Conservation (phyloP, 306 rosid species). For the Morella rubra region DNA sequence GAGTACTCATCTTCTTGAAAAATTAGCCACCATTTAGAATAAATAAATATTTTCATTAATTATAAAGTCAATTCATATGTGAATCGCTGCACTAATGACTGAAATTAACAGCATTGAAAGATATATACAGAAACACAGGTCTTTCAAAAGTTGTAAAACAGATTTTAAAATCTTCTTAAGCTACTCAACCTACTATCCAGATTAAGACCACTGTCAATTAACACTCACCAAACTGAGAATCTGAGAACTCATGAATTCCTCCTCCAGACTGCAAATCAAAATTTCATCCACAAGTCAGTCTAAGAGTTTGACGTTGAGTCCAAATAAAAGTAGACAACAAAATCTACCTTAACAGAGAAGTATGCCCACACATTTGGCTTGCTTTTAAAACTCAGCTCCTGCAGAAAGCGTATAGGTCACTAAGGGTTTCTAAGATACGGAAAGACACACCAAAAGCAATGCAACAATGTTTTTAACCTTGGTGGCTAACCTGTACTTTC, state of each 20-base stretch:
- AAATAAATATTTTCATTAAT: background rate
- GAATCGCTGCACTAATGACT: background rate
- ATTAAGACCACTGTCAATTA: background rate
- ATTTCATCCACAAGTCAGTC: constrained; percentile 38
- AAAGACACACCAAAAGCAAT: constrained; percentile 22
- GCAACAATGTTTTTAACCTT: constrained; percentile 9
- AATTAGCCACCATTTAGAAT: background rate
- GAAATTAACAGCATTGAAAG: background rate
- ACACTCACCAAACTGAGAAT: constrained; percentile 93
- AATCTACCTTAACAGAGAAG: constrained; percentile 93
- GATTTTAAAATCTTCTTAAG: background rate
- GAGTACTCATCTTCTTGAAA: background rate
- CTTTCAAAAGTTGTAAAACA: background rate
- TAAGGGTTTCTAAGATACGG: constrained; percentile 6
- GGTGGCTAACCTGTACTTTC: constrained; percentile 81
- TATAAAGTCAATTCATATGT: background rate
- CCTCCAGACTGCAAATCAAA: constrained; percentile 93
- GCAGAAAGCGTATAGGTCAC: constrained; percentile 34
- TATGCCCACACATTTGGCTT: constrained; percentile 99
- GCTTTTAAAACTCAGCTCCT: constrained; percentile 99
- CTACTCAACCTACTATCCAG: background rate
- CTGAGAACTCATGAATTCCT: constrained; percentile 98
- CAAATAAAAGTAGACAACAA: constrained; percentile 22
- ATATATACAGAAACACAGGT: background rate
- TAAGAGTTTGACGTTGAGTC: constrained; percentile 21